Evolutionary conservation across 1,284 basidiomycete genomes (phyloP).

Genomic region (Amylostereum chailletii): DNA sequence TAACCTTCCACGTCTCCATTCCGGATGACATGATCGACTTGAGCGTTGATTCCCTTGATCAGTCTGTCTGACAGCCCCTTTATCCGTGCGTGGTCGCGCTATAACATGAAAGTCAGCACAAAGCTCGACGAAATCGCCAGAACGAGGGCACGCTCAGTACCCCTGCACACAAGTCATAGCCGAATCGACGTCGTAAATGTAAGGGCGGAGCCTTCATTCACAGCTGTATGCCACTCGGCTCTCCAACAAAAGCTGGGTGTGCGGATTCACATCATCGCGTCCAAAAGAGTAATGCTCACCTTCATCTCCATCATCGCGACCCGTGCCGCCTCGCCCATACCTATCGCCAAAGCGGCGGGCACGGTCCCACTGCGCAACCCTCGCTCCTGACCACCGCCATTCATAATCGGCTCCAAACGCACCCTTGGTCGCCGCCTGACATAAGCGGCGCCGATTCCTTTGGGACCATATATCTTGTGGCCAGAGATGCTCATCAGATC

Average conservation of each 20-base stretch:
- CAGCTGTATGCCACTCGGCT: slow-evolving; percentile 12
- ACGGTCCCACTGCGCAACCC: slow-evolving; percentile 93
- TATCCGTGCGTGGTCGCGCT: slow-evolving; percentile 83
- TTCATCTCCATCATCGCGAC: slow-evolving; percentile 89
- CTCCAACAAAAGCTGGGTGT: slow-evolving; percentile 23
- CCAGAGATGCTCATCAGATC: slow-evolving; percentile 96
- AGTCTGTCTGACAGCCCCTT: slow-evolving; percentile 76
- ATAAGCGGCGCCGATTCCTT: slow-evolving; percentile 93
- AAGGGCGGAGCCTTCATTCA: slow-evolving; percentile 1
- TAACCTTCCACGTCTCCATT: slow-evolving; percentile 91
- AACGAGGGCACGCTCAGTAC: slow-evolving; percentile 55
- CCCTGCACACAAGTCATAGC: slow-evolving; percentile 76
- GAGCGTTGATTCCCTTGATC: slow-evolving; percentile 71
- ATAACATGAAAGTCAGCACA: slow-evolving; percentile 16
- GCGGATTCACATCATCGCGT: slow-evolving; percentile 43
- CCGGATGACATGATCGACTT: slow-evolving; percentile 86
- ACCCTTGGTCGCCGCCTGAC: slow-evolving; percentile 91
- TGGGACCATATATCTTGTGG: slow-evolving; percentile 98
- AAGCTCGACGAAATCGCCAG: slow-evolving; percentile 5
- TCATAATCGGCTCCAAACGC: slow-evolving; percentile 90
- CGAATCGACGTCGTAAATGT: slow-evolving; percentile 34
- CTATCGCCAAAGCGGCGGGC: slow-evolving; percentile 84
- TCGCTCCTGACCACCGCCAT: slow-evolving; percentile 96
- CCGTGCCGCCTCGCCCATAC: slow-evolving; percentile 91
- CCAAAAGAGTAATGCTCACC: slow-evolving; percentile 45